phyloP scores from a whole-genome alignment of 2,329 filamentous ascomycete species.

The Monosporascus sp. region DNA sequence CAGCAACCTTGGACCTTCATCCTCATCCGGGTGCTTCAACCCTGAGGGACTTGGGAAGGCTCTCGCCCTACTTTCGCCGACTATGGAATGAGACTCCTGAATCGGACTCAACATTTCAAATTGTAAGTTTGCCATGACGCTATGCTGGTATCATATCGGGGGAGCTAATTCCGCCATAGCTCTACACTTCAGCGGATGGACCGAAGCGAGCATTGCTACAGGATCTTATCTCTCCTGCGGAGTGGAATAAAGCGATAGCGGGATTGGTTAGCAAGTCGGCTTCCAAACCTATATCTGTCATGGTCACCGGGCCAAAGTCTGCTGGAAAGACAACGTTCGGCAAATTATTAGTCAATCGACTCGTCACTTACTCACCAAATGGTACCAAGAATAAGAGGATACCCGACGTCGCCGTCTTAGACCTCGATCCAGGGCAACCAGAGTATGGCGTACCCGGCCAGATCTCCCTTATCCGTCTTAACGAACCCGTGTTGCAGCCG shows the following conservation, averaged over 20 bases:
- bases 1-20: slow-evolving; percentile 49
- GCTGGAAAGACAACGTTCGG: slow-evolving; percentile 74
- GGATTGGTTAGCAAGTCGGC: slow-evolving; percentile 35
- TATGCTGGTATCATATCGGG: slow-evolving; percentile 2
- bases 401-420: slow-evolving; percentile 53
- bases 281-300: slow-evolving; percentile 34
- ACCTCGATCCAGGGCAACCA: slow-evolving; percentile 73
- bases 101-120: neutral
- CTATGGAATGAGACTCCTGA: slow-evolving; percentile 54
- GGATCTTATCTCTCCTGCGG: slow-evolving; percentile 50
- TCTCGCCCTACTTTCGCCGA: slow-evolving; percentile 62
- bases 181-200: slow-evolving; percentile 48
- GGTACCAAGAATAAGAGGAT: slow-evolving; percentile 17
- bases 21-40: slow-evolving; percentile 44
- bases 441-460: slow-evolving; percentile 68
- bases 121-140: slow-evolving; percentile 1
- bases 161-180: slow-evolving; percentile 32
- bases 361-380: slow-evolving; percentile 46
- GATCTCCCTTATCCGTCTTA: slow-evolving; percentile 60
- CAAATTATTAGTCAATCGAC: slow-evolving; percentile 59
- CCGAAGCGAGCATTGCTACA: slow-evolving; percentile 47
- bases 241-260: slow-evolving; percentile 57
- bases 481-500: slow-evolving; percentile 57
- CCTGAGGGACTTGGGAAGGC: slow-evolving; percentile 47
- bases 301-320: slow-evolving; percentile 66